Percentiles rank a stretch among this genome's conserved stretches.
Conservation (phyloP, 352 stramenopile genomes). For the Pythium phragmitis region DNA sequence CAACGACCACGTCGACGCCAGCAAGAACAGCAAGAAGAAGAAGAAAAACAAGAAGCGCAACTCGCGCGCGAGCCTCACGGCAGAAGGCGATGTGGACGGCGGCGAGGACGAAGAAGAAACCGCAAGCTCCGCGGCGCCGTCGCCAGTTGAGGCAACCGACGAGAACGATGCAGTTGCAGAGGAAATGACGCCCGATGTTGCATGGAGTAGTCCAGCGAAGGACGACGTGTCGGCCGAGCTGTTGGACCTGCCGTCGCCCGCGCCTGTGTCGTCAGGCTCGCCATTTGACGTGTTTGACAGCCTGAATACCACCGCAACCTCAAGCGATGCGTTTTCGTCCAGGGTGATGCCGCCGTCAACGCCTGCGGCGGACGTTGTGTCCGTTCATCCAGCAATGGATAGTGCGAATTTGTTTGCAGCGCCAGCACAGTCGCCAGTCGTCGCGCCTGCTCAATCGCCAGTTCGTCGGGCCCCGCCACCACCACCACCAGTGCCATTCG, state of each 20-base stretch:
- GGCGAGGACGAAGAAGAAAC: conserved; percentile 3
- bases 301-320: background rate
- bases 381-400: background rate
- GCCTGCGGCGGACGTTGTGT: background rate
- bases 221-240: conserved; percentile 14
- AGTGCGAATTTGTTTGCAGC: conserved; percentile 6
- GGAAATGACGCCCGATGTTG: background rate
- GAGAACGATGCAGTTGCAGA: background rate
- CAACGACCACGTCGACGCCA: background rate
- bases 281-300: conserved; percentile 24
- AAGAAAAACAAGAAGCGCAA: conserved; percentile 31
- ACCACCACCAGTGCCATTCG: background rate
- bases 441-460: background rate
- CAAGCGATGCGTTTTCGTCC: background rate
- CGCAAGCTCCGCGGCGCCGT: background rate
- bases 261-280: conserved; percentile 17
- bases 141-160: background rate
- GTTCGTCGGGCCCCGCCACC: background rate
- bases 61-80: conserved; percentile 19
- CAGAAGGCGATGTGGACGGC: conserved; percentile 4
- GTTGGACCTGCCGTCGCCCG: conserved; percentile 46
- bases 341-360: conserved; percentile 6
- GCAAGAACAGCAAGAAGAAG: conserved; percentile 23
- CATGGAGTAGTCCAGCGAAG: background rate
- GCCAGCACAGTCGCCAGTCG: background rate